Evolutionary conservation across 225 moss, liverwort and hornwort species (phyloP), one percentile per base, ranked within the genome.

Genomic region (Marchantia paleacea): DNA sequence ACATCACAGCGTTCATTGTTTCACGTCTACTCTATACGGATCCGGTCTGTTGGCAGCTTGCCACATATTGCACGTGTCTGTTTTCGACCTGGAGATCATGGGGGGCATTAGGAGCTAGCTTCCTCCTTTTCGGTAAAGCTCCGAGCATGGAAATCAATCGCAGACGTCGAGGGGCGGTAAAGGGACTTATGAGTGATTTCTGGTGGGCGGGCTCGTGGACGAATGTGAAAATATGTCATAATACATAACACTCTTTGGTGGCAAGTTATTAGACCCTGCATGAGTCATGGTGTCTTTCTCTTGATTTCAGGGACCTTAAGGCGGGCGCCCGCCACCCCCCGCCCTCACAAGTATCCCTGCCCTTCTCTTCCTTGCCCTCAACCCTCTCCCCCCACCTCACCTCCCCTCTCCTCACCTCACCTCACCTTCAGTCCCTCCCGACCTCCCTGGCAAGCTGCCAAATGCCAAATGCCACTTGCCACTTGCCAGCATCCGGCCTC

Each of bases 121-220:
- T 61, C 58, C 58, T 58, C 58, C 8, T 19, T 13, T 18, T 58
- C 19, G 14, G 4, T 14, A 19, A 3, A 13, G 4, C 11, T 13
- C 58, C 58, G 57, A 57, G 57, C 13, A 61, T 3, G 10, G 7
- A 62, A 10, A 6, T 29, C 66, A 11, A 66, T 10, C 29, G 8
- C 66, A 66, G 66, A 28, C 26, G 66, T 66, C 39, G 39, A 39
- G 66, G 66, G 66, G 66, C 28, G 28, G 28, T 66, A 13, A 39
- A 12, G 66, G 28, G 14, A 66, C 66, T 66, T 28, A 2, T 10
- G 66, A 66, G 66, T 66, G 66, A 66, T 66, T 66, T 66, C 66
- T 66, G 66, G 66, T 66, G 28, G 62, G 62, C 62, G 62, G 62
- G 10, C 62, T 62, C 62, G 62, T 62, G n/a, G n/a, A 62, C 62